Percentiles rank a stretch among this genome's conserved stretches.
Conservation (phyloP, 2,329 filamentous ascomycete genomes). For the Gyromitra esculenta region DNA sequence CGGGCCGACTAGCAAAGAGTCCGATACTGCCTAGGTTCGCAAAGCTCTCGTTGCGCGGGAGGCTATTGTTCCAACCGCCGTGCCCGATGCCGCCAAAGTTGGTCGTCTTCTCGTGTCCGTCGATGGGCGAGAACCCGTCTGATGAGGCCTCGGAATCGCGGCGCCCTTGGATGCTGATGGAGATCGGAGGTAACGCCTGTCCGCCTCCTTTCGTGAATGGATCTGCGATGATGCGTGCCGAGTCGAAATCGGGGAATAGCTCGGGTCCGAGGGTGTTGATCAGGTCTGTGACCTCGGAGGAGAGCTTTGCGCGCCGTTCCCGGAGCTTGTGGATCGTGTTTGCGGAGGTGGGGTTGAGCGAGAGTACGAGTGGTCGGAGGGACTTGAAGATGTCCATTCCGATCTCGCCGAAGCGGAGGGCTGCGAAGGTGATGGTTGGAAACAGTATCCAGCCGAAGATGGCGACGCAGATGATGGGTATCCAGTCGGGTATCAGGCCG, state of each 20-base stretch:
- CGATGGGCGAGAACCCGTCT: constrained; percentile 48
- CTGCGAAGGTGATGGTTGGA: constrained; percentile 88
- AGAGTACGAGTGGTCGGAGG: constrained; percentile 83
- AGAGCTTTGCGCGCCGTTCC: constrained; percentile 75
- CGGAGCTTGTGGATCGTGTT: constrained; percentile 85
- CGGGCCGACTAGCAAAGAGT: constrained; percentile 87
- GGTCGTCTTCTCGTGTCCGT: constrained; percentile 23
- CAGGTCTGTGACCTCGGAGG: constrained; percentile 82
- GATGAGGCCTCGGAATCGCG: constrained; percentile 53
- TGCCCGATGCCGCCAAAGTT: constrained; percentile 56
- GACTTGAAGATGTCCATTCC: constrained; percentile 99
- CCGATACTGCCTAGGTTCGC: constrained; percentile 86
- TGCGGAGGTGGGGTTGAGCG: constrained; percentile 82
- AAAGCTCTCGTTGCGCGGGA: constrained; percentile 91
- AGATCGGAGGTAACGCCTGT: constrained; percentile 43
- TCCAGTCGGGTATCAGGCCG: constrained; percentile 80
- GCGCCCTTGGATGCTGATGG: constrained; percentile 59
- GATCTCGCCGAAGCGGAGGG: constrained; percentile 94
- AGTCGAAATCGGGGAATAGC: constrained; percentile 97
- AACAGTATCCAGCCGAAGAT: constrained; percentile 81
- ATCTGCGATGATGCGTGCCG: constrained; percentile 64
- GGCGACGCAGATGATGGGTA: constrained; percentile 81
- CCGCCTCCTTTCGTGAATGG: constrained; percentile 61
- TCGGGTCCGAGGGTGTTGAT: constrained; percentile 97
- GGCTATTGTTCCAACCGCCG: constrained; percentile 62